Conservation (phyloP, 1,284 basidiomycete genomes). For the Pseudozyma tsukubaensis region DNA sequence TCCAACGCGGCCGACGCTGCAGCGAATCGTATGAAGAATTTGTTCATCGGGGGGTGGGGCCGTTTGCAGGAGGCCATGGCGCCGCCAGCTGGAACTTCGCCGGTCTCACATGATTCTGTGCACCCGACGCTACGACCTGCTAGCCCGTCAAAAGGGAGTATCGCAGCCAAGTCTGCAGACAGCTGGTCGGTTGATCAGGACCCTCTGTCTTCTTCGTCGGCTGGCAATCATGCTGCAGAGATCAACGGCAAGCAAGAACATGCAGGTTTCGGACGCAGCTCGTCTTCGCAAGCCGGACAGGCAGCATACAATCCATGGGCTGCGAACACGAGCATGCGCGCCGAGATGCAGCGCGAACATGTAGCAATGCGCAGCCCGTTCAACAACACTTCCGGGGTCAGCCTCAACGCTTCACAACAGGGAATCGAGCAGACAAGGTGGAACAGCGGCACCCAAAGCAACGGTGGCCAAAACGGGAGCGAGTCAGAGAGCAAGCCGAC, state of each 20-base stretch:
- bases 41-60: slow-evolving; percentile 56
- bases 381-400: neutral
- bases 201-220: neutral
- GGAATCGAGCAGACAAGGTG: slow-evolving; percentile 18
- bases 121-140: slow-evolving; percentile 3
- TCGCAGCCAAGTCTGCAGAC: neutral
- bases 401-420: slow-evolving; percentile 1
- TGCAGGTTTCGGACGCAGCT: neutral
- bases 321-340: slow-evolving; percentile 17
- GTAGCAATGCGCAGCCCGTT: slow-evolving; percentile 28
- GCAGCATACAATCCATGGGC: slow-evolving; percentile 44
- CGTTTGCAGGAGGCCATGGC: slow-evolving; percentile 53
- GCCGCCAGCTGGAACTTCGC: slow-evolving; percentile 24
- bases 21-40: slow-evolving; percentile 50
- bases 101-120: neutral
- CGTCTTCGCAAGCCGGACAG: neutral
- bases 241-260: neutral
- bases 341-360: slow-evolving; percentile 47
- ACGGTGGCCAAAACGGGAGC: slow-evolving; percentile 8
- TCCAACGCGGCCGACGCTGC: slow-evolving; percentile 37
- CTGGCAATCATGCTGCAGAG: neutral
- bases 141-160: slow-evolving; percentile 12
- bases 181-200: slow-evolving; percentile 3
- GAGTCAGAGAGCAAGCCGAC: slow-evolving; percentile 1
- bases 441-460: neutral